Percentiles rank a stretch among this genome's conserved stretches.
Evolutionary conservation across 2,329 filamentous ascomycete species (phyloP).

Genomic region (Fusarium agapanthi): DNA sequence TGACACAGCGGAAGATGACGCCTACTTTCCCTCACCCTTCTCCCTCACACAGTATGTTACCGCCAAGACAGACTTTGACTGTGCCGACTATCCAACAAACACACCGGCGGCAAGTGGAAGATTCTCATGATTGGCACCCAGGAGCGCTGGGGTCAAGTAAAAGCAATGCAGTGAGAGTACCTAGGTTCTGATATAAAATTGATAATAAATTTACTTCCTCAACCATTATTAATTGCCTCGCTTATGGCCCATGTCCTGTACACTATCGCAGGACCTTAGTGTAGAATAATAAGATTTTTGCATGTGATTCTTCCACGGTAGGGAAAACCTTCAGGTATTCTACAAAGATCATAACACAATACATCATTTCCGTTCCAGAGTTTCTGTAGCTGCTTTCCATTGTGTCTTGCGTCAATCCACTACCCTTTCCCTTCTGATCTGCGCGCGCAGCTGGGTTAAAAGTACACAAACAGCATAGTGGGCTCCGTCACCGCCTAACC

Average conservation of each 20-base stretch:
- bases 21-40: constrained; percentile 1
- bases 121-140: background rate
- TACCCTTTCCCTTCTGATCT: background rate
- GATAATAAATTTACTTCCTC: too few species aligned
- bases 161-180: fast-evolving
- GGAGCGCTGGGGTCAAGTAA: background rate
- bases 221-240: too few species aligned
- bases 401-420: background rate
- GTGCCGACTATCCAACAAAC: constrained; percentile 2
- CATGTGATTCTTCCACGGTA: too few species aligned
- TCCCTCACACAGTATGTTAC: background rate
- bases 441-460: fast-evolving
- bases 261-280: fast-evolving
- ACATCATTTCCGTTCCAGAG: fast-evolving
- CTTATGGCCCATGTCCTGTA: too few species aligned
- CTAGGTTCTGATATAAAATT: background rate
- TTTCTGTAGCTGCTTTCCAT: background rate
- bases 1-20: constrained; percentile 1
- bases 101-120: constrained; percentile 1
- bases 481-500: background rate
- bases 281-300: too few species aligned
- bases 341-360: fast-evolving
- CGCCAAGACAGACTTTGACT: background rate
- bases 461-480: background rate
- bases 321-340: too few species aligned